These are phyloP conservation scores for Guyanaporus albipodus DNA, from an alignment of 768 basidiomycete genomes.

Conservation along the genomic window DNA sequence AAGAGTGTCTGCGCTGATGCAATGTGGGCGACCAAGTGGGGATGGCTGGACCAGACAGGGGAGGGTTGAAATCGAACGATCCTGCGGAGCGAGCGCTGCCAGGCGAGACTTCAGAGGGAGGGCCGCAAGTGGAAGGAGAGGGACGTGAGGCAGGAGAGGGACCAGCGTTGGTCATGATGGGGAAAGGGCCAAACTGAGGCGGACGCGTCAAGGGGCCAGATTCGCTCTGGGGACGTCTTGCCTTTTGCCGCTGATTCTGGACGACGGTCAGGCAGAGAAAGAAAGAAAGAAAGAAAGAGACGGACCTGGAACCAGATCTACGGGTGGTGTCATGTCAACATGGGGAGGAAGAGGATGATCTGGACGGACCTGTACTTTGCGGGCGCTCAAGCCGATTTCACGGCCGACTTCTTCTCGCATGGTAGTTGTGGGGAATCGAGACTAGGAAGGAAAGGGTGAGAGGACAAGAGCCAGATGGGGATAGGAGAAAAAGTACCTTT, in stretches of 20 bases:
- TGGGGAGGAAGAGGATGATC: background rate
- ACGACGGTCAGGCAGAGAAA: conserved; percentile 4
- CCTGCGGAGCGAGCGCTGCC: conserved; percentile 17
- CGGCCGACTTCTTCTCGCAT: conserved; percentile 86
- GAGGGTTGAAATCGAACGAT: conserved; percentile 35
- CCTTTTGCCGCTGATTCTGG: conserved; percentile 87
- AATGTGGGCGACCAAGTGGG: conserved; percentile 34
- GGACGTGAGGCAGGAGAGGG: conserved; percentile 19
- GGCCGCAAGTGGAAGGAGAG: conserved; percentile 5
- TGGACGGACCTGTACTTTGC: conserved; percentile 79
- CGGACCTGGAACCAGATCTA: conserved; percentile 88
- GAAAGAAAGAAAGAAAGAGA: background rate
- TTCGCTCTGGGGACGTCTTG: conserved; percentile 67
- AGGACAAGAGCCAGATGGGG: background rate
- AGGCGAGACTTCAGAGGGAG: conserved; percentile 11
- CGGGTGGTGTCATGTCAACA: conserved; percentile 12
- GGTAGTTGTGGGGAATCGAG: conserved; percentile 83
- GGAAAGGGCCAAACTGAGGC: conserved; percentile 62
- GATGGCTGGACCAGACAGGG: conserved; percentile 54
- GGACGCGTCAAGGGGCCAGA: conserved; percentile 49
- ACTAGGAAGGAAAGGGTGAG: conserved; percentile 43
- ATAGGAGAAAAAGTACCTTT: conserved; percentile 49
- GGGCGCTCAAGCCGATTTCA: conserved; percentile 82
- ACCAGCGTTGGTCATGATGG: conserved; percentile 38
- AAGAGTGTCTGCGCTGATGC: conserved; percentile 12